Base-by-base conservation (phyloP, 495 filamentous ascomycete species). In the Daldinia loculata region DNA sequence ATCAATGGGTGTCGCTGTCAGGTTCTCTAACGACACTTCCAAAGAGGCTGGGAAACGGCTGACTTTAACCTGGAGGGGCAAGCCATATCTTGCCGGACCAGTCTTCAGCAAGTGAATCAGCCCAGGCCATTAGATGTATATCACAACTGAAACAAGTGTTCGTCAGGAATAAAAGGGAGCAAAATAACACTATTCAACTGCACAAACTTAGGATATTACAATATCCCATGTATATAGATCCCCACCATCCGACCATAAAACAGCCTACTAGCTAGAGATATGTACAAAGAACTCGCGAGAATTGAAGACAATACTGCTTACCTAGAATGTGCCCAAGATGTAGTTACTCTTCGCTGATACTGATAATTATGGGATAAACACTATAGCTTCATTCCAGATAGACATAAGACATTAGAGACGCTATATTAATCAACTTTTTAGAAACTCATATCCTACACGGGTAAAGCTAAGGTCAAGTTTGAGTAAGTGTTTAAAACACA, bases 1-100 rank as follows among this genome's bases (percentile, higher is more conserved):
- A 64, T 85, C 84, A 12, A 69, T 94, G 63, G 89, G 87, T 0
- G 88, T 93, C 24, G 86, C 85, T 55, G 78, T 84, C 56, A 76
- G 82, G 66, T 87, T 92, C 76, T 72, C 68, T 0, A 71, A 69
- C 1, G 70, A 58, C 5, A 74, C 74, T 11, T 66, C 36, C 38
- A 4, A 32, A 17, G 68, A 71, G 26, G 75, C 81, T 61, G 24
- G 29, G 7, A 65, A 58, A 26, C 63, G 75, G 56, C 74, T 89
- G 43, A 76, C 83, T 0, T 76, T 91, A 69, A 88, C 85, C 1
- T 89, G 86, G 84, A 85, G 86, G 74, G 89, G 88, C 15, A 78
- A 77, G 78, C 85, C 76, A 56, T 75, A 70, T 38, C 19, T 26
- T 30, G 15, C 22, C 4, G 53, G 53, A 41, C 19, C 51, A 41